These are phyloP conservation scores for Sporothrix schenckii DNA, from an alignment of 2,329 filamentous ascomycete genomes.

Conservation along the genomic window DNA sequence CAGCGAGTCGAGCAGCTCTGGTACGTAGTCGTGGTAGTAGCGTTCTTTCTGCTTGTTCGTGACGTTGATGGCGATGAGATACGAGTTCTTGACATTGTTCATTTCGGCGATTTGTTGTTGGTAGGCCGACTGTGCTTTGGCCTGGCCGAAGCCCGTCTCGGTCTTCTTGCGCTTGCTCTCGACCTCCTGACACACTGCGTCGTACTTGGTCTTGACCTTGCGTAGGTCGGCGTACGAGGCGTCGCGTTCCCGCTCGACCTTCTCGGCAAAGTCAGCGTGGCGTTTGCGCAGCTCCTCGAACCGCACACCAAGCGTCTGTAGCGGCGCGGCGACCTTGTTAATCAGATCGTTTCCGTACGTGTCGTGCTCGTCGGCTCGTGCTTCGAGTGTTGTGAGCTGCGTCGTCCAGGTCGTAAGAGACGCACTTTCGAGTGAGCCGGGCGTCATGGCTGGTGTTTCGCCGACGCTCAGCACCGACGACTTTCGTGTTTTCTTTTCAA, in stretches of 20 bases:
- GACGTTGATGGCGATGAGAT: conserved; percentile 92
- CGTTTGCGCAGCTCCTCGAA: conserved; percentile 93
- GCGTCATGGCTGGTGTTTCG: conserved; percentile 88
- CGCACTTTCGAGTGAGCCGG: conserved; percentile 92
- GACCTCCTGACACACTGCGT: conserved; percentile 88
- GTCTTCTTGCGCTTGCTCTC: conserved; percentile 94
- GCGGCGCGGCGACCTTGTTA: conserved; percentile 78
- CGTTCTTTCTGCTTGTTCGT: conserved; percentile 97
- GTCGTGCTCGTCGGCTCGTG: conserved; percentile 85
- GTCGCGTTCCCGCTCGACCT: conserved; percentile 88
- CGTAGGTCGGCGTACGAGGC: conserved; percentile 79
- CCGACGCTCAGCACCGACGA: conserved; percentile 81
- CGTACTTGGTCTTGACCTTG: conserved; percentile 92
- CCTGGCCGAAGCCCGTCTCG: conserved; percentile 90
- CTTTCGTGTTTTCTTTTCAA: conserved; percentile 90
- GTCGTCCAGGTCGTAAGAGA: conserved; percentile 97
- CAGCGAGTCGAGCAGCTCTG: conserved; percentile 87
- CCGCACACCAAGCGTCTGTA: conserved; percentile 71
- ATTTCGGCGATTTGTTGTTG: conserved; percentile 92
- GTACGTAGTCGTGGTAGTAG: conserved; percentile 96
- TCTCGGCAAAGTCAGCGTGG: conserved; percentile 84
- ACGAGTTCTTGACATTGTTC: conserved; percentile 98
- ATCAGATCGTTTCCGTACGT: conserved; percentile 78
- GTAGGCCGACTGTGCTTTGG: conserved; percentile 87
- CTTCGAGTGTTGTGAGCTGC: conserved; percentile 87